Evolutionary conservation across 345 rosid species (phyloP).

Genomic region (Salix dunnii): DNA sequence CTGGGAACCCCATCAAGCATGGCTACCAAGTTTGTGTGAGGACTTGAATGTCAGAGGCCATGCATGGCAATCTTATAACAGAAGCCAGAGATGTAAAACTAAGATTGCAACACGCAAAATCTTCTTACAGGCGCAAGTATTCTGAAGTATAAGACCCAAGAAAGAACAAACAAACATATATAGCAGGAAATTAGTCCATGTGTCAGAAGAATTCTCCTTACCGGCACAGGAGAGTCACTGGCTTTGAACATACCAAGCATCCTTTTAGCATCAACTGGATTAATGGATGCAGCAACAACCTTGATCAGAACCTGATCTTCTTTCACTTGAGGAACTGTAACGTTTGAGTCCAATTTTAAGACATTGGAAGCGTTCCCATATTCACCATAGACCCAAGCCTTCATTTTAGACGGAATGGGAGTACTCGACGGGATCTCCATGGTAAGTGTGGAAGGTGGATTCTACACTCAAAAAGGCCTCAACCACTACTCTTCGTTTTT

Average conservation of each 20-base stretch:
- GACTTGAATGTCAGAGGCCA: too few relatives aligned
- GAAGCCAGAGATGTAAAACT: too few relatives aligned
- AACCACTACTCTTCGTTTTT: too few relatives aligned
- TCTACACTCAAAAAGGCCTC: too few relatives aligned
- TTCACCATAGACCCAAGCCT: conserved; percentile 13
- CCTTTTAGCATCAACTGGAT: conserved; percentile 14
- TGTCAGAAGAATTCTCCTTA: neutral
- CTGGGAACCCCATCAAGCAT: too few relatives aligned
- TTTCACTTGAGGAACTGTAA: conserved; percentile 4
- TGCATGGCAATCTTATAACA: too few relatives aligned
- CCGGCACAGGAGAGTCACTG: conserved; percentile 11
- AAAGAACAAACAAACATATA: neutral
- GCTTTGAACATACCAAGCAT: conserved; percentile 5
- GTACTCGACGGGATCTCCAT: neutral
- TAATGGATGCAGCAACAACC: conserved; percentile 15
- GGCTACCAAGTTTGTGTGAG: too few relatives aligned
- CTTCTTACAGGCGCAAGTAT: neutral
- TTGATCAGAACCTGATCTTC: conserved; percentile 20
- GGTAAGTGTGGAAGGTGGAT: neutral
- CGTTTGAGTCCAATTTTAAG: conserved; percentile 6
- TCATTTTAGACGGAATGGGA: conserved; percentile 11
- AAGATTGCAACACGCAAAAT: too few relatives aligned
- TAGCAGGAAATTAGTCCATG: neutral
- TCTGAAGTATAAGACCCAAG: neutral
- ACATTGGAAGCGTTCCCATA: conserved; percentile 2